A percentile compares a stretch with the other conserved stretches of the same genome.
phyloP scores from a whole-genome alignment of 148 eudicot species.

The Heliamphora exappendiculata region DNA sequence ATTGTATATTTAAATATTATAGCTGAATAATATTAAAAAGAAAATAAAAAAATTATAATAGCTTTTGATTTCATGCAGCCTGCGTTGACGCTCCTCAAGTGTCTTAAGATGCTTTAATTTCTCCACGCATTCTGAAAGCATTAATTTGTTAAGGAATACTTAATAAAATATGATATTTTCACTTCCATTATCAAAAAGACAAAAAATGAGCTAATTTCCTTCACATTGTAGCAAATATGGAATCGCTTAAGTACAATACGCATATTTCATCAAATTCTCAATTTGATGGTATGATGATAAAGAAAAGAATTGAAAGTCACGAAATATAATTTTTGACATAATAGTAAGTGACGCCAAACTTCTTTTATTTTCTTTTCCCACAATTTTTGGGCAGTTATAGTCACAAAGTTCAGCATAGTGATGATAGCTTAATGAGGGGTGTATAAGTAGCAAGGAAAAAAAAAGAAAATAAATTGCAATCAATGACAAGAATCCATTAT shows the following conservation, averaged over 20 bases:
- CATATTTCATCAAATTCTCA: not conserved
- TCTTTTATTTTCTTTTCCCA: not conserved
- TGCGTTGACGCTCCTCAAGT: slow-evolving; percentile 75
- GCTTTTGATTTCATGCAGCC: slow-evolving; percentile 50
- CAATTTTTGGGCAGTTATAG: not conserved
- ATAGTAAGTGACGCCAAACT: not conserved
- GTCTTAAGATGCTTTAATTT: slow-evolving; percentile 73
- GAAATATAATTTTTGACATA: not conserved
- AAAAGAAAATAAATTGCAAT: not conserved
- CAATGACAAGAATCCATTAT: no score
- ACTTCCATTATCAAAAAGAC: slow-evolving; percentile 1
- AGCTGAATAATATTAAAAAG: no score
- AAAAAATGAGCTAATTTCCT: not conserved
- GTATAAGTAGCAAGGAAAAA: not conserved
- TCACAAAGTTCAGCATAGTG: not conserved
- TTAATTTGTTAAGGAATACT: slow-evolving; percentile 58
- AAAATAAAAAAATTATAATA: no score
- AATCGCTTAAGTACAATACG: not conserved
- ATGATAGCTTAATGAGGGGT: not conserved
- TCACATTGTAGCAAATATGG: not conserved
- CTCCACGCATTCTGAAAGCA: slow-evolving; percentile 79
- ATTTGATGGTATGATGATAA: no score
- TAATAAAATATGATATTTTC: not conserved
- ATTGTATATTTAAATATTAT: no score
- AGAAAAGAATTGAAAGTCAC: not conserved